A percentile compares a stretch with the other conserved stretches of the same genome.
phyloP scores from a whole-genome alignment of 805 yeast species.

The Kluyveromyces wickerhamii region DNA sequence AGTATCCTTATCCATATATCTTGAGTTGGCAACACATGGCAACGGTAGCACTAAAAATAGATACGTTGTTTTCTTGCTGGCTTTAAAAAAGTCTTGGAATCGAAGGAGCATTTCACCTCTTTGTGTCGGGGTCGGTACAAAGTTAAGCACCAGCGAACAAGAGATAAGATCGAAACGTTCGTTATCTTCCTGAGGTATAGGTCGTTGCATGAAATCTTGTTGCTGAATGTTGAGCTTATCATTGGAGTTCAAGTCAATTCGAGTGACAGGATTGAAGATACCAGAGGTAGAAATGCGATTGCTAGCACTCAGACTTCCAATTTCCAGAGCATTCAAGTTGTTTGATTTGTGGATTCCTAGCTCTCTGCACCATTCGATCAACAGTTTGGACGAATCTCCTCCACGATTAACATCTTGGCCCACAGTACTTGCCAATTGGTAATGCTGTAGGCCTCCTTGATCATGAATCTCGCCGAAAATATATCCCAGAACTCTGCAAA shows the following conservation, averaged over 20 bases:
- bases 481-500: slow-evolving; percentile 34
- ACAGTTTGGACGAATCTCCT: slow-evolving; percentile 80
- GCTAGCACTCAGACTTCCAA: slow-evolving; percentile 68
- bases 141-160: slow-evolving; percentile 81
- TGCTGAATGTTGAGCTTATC: slow-evolving; percentile 54
- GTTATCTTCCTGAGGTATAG: slow-evolving; percentile 39
- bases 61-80: slow-evolving; percentile 21
- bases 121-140: slow-evolving; percentile 62
- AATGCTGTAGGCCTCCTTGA: slow-evolving; percentile 70
- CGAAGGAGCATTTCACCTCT: slow-evolving; percentile 74
- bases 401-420: slow-evolving; percentile 80
- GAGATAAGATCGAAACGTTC: slow-evolving; percentile 62
- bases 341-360: slow-evolving; percentile 11
- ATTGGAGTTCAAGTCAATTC: slow-evolving; percentile 79
- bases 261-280: slow-evolving; percentile 41
- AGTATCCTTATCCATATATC: slow-evolving; percentile 52
- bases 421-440: slow-evolving; percentile 77
- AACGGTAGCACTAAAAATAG: slow-evolving; percentile 80
- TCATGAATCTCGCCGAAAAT: slow-evolving; percentile 54
- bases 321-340: slow-evolving; percentile 52
- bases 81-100: slow-evolving; percentile 48
- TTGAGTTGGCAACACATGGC: slow-evolving; percentile 77
- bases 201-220: slow-evolving; percentile 81
- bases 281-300: slow-evolving; percentile 60
- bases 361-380: slow-evolving; percentile 63